phyloP scores from a whole-genome alignment of 768 basidiomycete species.

The Hypsizygus marmoreus region DNA sequence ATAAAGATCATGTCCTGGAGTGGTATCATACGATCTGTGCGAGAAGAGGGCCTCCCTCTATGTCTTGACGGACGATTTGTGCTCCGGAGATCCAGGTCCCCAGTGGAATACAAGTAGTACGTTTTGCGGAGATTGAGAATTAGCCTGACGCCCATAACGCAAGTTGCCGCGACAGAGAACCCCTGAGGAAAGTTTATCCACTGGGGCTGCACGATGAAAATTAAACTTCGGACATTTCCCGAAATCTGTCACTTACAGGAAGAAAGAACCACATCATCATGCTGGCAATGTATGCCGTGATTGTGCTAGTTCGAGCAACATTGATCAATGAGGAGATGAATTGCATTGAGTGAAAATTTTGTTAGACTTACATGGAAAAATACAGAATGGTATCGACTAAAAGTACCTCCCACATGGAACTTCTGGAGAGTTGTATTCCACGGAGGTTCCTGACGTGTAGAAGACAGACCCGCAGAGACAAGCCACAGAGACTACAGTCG shows the following conservation, averaged over 20 bases:
- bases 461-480: constrained; percentile 20
- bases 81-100: neutral
- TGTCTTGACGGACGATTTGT: neutral
- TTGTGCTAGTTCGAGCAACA: constrained; percentile 15
- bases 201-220: constrained; percentile 14
- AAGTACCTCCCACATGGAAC: constrained; percentile 21
- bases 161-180: constrained; percentile 23
- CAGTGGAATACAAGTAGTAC: constrained; percentile 21
- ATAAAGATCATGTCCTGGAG: constrained; percentile 1
- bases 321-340: neutral
- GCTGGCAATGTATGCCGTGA: constrained; percentile 19
- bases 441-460: constrained; percentile 11
- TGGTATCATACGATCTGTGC: neutral
- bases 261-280: constrained; percentile 21
- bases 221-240: neutral
- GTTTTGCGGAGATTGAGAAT: constrained; percentile 28
- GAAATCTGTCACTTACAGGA: constrained; percentile 14
- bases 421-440: constrained; percentile 5
- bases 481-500: constrained; percentile 20
- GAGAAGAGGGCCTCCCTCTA: neutral
- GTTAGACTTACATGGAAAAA: constrained; percentile 25
- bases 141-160: constrained; percentile 28
- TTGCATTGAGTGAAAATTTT: neutral
- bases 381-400: constrained; percentile 27
- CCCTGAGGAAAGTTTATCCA: constrained; percentile 25